Evolutionary conservation across 768 basidiomycete genomes (phyloP).

Genomic region (Tricholoma sp.): DNA sequence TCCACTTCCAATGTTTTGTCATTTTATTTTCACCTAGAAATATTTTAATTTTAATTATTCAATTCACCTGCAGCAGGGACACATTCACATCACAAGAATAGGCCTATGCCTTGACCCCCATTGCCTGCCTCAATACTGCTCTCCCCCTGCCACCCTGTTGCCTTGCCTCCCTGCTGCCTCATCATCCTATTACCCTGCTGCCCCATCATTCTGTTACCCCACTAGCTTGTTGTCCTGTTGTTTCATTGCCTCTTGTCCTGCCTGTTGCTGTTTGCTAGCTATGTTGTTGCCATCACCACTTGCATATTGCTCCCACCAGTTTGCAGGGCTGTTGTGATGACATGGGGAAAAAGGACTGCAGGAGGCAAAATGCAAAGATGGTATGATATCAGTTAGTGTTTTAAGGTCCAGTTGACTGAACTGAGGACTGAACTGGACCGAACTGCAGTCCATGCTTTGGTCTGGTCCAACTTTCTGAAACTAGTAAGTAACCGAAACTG

Average conservation of each 20-base stretch:
- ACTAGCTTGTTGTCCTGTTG: not conserved
- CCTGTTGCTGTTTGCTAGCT: not conserved
- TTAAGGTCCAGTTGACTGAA: no score
- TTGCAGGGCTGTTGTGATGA: not conserved
- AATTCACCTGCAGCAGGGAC: not conserved
- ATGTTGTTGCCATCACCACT: no score
- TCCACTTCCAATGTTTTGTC: not conserved
- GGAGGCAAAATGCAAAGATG: not conserved
- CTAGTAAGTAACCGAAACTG: no score
- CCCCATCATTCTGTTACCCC: not conserved
- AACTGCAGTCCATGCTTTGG: no score
- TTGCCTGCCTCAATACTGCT: not conserved
- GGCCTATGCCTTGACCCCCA: not conserved
- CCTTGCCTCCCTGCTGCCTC: not conserved
- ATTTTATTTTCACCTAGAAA: not conserved
- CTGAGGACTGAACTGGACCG: no score
- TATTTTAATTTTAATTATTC: not conserved
- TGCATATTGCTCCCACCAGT: not conserved
- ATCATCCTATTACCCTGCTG: not conserved
- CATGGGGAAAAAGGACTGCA: not conserved
- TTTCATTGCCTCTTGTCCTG: not conserved
- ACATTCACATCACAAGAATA: not conserved
- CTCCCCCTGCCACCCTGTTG: not conserved
- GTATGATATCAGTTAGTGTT: no score
- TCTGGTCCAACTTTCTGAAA: no score